Conservation (phyloP, 1,284 basidiomycete species). For the Rhodotorula sp. region DNA sequence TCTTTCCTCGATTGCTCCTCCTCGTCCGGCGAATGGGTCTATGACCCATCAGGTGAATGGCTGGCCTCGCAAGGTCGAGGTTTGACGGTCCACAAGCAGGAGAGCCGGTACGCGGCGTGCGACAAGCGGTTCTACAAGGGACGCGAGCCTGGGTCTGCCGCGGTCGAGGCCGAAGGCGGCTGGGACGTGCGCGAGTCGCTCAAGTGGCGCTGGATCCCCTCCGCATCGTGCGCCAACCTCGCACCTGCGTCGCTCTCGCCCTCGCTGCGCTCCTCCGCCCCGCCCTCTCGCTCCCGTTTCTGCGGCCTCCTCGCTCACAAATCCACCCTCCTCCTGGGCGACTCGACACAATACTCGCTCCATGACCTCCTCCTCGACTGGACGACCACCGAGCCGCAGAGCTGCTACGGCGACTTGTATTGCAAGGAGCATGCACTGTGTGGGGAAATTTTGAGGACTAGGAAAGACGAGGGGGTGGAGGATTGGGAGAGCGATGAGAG, state of each 20-base stretch:
- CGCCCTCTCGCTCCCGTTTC: conserved; percentile 32
- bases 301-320: conserved; percentile 45
- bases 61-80: conserved; percentile 17
- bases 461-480: conserved; percentile 9
- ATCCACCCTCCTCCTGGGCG: conserved; percentile 44
- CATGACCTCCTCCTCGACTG: conserved; percentile 48
- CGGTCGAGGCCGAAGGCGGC: neutral
- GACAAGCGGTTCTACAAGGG: conserved; percentile 46
- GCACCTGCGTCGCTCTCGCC: neutral
- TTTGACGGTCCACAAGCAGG: conserved; percentile 46
- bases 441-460: conserved; percentile 27
- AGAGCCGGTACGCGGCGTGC: conserved; percentile 41
- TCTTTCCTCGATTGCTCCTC: conserved; percentile 44
- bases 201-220: conserved; percentile 45
- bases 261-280: neutral
- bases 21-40: conserved; percentile 42
- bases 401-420: conserved; percentile 47
- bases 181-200: conserved; percentile 45
- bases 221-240: conserved; percentile 24
- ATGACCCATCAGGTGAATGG: conserved; percentile 30
- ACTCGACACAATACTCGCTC: conserved; percentile 43
- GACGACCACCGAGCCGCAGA: conserved; percentile 39
- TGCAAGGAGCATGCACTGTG: conserved; percentile 47
- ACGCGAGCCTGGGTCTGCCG: neutral
- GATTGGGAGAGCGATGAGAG: conserved; percentile 38